Evolutionary conservation across 306 rosid genomes (phyloP), one percentile per base, ranked within the genome.

Genomic region (Elaeagnus macrophylla): DNA sequence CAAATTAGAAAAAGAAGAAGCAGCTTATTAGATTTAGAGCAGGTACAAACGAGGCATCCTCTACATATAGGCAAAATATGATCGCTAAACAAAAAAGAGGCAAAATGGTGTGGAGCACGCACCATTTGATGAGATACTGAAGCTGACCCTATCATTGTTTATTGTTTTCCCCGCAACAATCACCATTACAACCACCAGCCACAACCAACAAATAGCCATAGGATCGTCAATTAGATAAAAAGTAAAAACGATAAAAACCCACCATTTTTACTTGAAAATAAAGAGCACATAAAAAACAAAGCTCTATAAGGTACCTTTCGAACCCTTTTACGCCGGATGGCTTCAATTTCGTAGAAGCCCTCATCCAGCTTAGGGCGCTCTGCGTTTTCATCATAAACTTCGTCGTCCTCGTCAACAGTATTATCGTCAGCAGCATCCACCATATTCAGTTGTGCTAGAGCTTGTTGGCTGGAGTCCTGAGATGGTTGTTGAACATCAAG

Each of bases 41-140:
- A 39, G 13, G 13, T 54, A 40, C 8, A 39, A 13, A 46, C 38
- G 47, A 8, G 32, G 32, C 32, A 25, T 25, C 32, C 32, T 25
- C 32, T 25, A 25, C 4, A 25, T 25, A 15, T 2, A 3, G 18
- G 4, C 13, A 51, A 58, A 51, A 13, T 17, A 60, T 15, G 48
- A 20, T 61, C 50, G 7, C 57, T 43, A 18, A 62, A 51, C 39
- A 18, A 12, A 54, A 56, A 43, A 11, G 46, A 19, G 42, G 13
- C 43, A 53, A 52, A 41, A 39, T 47, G 40, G 60, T 12, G 60
- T 12, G 49, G 47, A 60, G 56, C 48, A 70, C 86, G 54, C 62
- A 89, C 97, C 97, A 89, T 79, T 85, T 89, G 71, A 89, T 81
- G 37, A 89, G 86, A 63, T 85, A 89, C 75, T 89, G 97, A 39